Percentiles rank a stretch among this genome's conserved stretches.
Evolutionary conservation across 1,284 basidiomycete species (phyloP).

Genomic region (Meira miltonrushii): DNA sequence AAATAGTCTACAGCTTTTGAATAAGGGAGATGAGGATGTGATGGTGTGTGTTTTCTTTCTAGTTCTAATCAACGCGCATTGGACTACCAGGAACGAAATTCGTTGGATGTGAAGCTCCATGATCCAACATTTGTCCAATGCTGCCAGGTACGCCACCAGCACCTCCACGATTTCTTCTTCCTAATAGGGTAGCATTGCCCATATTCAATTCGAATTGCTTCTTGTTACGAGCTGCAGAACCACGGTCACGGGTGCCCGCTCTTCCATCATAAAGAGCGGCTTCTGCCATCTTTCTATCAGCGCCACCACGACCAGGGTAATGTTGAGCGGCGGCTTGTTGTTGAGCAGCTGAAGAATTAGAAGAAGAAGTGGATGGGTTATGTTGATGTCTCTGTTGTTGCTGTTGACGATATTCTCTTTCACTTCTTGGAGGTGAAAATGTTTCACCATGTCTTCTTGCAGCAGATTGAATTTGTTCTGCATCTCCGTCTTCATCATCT

Average conservation of each 20-base stretch:
- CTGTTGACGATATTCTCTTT: constrained; percentile 34
- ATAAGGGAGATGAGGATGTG: too few species aligned
- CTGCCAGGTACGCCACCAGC: not conserved
- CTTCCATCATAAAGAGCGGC: constrained; percentile 48
- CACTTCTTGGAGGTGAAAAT: constrained; percentile 12
- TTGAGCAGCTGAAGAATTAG: not conserved
- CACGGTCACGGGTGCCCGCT: constrained; percentile 40
- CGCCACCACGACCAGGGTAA: constrained; percentile 44
- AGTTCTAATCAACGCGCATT: constrained; percentile 29
- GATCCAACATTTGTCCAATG: constrained; percentile 17
- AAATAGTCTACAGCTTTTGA: too few species aligned
- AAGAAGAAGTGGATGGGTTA: too few species aligned
- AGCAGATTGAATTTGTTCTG: constrained; percentile 4
- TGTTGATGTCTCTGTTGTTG: too few species aligned
- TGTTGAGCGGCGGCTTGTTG: constrained; percentile 48
- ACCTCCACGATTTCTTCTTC: constrained; percentile 29
- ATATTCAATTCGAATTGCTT: constrained; percentile 46
- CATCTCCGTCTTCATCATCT: constrained; percentile 54
- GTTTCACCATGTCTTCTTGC: constrained; percentile 42
- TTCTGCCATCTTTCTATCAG: constrained; percentile 50
- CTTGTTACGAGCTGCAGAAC: constrained; percentile 24
- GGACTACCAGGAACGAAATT: constrained; percentile 33
- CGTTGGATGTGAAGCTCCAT: constrained; percentile 6
- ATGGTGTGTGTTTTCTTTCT: too few species aligned
- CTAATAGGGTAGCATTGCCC: constrained; percentile 45